These are phyloP conservation scores for Phytophthora sansomeana DNA, from an alignment of 352 stramenopile species.

Conservation along the genomic window DNA sequence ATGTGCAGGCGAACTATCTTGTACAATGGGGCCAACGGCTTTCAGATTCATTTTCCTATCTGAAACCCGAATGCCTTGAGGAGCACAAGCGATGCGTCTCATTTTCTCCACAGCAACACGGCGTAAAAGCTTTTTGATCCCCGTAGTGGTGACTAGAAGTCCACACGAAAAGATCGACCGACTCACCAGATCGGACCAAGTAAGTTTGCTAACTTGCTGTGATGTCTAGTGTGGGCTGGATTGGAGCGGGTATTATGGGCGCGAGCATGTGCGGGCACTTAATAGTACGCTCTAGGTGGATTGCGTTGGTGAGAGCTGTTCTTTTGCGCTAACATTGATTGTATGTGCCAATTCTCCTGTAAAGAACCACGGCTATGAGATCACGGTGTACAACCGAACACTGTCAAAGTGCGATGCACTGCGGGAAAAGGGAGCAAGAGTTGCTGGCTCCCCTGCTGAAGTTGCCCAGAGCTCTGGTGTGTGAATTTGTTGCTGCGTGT, in stretches of 20 bases:
- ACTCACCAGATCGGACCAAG: no score
- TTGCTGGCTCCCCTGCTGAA: slow-evolving; percentile 79
- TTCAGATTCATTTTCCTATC: no score
- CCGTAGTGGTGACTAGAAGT: no score
- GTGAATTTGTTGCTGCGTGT: slow-evolving; percentile 1
- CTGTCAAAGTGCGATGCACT: slow-evolving; percentile 81
- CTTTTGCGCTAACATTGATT: neutral
- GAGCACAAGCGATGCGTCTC: no score
- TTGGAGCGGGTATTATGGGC: slow-evolving; percentile 91
- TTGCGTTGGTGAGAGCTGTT: neutral
- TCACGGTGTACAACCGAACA: slow-evolving; percentile 90
- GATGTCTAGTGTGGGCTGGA: slow-evolving; percentile 76
- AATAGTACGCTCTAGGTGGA: slow-evolving; percentile 52
- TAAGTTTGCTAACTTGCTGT: neutral
- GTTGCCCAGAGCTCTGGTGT: slow-evolving; percentile 80
- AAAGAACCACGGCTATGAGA: slow-evolving; percentile 84
- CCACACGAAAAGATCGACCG: no score
- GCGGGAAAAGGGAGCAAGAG: slow-evolving; percentile 76
- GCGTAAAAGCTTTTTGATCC: no score
- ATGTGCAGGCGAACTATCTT: no score
- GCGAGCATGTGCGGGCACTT: slow-evolving; percentile 91
- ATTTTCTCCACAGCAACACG: no score
- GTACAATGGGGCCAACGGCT: no score
- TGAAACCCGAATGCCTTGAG: no score
- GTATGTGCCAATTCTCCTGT: neutral